These are phyloP conservation scores for Penicillium hesseltinei DNA, from an alignment of 2,329 filamentous ascomycete genomes.

Conservation along the genomic window DNA sequence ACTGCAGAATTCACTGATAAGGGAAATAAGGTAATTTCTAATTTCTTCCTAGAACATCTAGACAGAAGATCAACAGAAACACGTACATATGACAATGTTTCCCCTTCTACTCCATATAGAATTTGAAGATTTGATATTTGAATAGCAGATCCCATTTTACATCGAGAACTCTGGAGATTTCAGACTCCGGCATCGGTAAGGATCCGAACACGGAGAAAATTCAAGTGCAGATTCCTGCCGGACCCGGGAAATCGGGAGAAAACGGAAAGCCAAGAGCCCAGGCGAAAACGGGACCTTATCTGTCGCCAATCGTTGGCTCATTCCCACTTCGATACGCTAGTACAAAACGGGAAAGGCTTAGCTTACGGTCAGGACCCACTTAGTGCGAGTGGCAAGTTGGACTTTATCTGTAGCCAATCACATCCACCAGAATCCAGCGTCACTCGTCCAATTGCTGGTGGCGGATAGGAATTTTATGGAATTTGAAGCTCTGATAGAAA, in stretches of 20 bases:
- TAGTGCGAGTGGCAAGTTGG: conserved; percentile 1
- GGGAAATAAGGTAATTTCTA: neutral
- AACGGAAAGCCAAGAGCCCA: neutral
- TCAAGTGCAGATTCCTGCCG: neutral
- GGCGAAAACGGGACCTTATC: neutral
- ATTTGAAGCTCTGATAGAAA: neutral
- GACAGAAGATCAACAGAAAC: neutral
- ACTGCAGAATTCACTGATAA: neutral
- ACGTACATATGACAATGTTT: neutral
- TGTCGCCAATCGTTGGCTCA: conserved; percentile 10
- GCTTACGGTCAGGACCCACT: neutral
- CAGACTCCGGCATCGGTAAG: neutral
- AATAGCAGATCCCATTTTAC: neutral
- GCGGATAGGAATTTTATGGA: conserved; percentile 8
- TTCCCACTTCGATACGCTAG: neutral
- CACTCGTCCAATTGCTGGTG: conserved; percentile 17
- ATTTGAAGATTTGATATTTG: no score
- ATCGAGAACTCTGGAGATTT: neutral
- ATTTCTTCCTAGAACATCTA: neutral
- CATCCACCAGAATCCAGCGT: neutral
- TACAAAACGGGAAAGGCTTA: neutral
- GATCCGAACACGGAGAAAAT: neutral
- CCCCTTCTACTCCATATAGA: no score
- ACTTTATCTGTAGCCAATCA: conserved; percentile 17
- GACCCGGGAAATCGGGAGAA: conserved; percentile 1